Percentiles rank a stretch among this genome's conserved stretches.
Conservation (phyloP, 371 early-diverging fungal species). For the Ordospora colligata region DNA sequence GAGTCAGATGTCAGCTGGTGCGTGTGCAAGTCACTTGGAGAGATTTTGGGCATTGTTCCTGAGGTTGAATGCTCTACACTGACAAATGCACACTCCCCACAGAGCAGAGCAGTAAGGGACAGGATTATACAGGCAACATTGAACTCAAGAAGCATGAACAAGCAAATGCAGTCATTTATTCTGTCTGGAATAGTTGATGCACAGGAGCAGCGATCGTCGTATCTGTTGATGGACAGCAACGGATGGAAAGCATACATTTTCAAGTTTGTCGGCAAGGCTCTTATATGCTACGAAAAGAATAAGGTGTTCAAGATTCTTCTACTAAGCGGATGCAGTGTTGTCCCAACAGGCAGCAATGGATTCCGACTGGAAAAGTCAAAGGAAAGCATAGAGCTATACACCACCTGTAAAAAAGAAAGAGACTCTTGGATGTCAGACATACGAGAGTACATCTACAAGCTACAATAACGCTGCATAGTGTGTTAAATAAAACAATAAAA, state of each 20-base stretch:
- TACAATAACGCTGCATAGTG: not conserved
- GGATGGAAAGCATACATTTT: slow-evolving; percentile 15
- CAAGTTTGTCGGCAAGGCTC: slow-evolving; percentile 29
- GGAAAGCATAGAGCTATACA: not conserved
- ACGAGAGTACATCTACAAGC: not conserved
- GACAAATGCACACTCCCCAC: not conserved
- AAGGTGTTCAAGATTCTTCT: slow-evolving; percentile 12
- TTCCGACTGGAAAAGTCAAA: not conserved
- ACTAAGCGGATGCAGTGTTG: not conserved
- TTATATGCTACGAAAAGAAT: slow-evolving; percentile 18
- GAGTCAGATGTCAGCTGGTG: not conserved
- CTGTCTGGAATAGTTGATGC: slow-evolving; percentile 9
- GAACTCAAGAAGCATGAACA: not conserved
- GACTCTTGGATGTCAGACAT: slow-evolving; percentile 21
- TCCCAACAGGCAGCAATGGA: not conserved
- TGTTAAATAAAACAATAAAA: not conserved
- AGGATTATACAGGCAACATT: not conserved
- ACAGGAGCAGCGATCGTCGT: not conserved
- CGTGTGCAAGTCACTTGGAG: not conserved
- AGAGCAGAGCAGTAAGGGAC: not conserved
- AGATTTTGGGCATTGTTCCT: not conserved
- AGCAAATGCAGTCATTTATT: slow-evolving; percentile 13
- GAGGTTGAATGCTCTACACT: not conserved
- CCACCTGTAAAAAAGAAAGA: slow-evolving; percentile 24
- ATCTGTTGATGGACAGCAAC: slow-evolving; percentile 12